Conservation (phyloP, 805 yeast species). For the Suhomyces pyralidae region DNA sequence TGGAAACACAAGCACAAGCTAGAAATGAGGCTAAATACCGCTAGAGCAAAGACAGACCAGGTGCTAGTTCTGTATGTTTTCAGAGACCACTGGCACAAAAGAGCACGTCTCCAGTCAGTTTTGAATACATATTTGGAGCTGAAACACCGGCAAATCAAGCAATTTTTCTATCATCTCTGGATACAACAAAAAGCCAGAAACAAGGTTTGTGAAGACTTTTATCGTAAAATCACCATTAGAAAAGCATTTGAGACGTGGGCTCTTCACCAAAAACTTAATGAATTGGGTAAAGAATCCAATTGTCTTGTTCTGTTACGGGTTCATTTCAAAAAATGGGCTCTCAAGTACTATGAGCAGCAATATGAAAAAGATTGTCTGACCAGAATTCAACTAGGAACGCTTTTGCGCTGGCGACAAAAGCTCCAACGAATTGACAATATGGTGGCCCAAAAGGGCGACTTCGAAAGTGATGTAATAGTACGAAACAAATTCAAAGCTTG, state of each 20-base stretch:
- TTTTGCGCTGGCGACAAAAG: not conserved
- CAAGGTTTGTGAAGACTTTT: slow-evolving; percentile 10
- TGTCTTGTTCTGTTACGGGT: not conserved
- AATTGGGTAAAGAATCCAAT: not conserved
- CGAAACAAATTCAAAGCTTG: not conserved
- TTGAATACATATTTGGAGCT: not conserved
- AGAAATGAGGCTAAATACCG: not conserved
- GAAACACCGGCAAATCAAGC: slow-evolving; percentile 5
- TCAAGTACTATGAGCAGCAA: not conserved
- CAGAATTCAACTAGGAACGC: not conserved
- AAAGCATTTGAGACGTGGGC: slow-evolving; percentile 15
- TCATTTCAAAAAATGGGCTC: not conserved
- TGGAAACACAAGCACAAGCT: slow-evolving; percentile 14
- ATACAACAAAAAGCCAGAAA: slow-evolving; percentile 5
- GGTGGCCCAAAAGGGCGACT: not conserved
- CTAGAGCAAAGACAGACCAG: slow-evolving; percentile 4
- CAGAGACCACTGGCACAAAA: slow-evolving; percentile 14
- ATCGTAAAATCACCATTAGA: not conserved
- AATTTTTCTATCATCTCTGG: slow-evolving; percentile 12
- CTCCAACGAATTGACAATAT: not conserved
- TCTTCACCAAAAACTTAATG: slow-evolving; percentile 1
- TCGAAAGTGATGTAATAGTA: not conserved
- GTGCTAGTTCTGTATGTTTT: slow-evolving; percentile 10
- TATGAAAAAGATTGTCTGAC: not conserved
- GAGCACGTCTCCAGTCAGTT: not conserved